Percentiles rank a stretch among this genome's conserved stretches.
phyloP scores from a whole-genome alignment of 495 filamentous ascomycete species.

The Lasiosphaeria miniovina region DNA sequence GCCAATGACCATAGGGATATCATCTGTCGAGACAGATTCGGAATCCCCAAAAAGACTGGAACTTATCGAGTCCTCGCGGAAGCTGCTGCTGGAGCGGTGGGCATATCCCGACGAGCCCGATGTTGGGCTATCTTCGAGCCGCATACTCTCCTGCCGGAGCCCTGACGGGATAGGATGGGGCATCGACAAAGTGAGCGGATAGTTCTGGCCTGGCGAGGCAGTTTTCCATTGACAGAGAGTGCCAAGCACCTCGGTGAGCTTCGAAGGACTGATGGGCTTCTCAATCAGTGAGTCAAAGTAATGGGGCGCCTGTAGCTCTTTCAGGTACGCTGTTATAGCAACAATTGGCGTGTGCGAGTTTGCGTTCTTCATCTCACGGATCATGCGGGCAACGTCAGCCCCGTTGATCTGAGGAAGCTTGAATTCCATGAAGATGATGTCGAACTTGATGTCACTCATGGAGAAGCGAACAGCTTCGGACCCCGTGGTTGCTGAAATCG shows the following conservation, averaged over 20 bases:
- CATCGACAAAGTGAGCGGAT: slow-evolving; percentile 34
- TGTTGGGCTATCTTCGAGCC: slow-evolving; percentile 77
- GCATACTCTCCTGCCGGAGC: slow-evolving; percentile 57
- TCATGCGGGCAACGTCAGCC: slow-evolving; percentile 93
- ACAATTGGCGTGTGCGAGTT: slow-evolving; percentile 96
- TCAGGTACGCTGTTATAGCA: slow-evolving; percentile 94
- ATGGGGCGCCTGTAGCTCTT: slow-evolving; percentile 89
- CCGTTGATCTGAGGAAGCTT: slow-evolving; percentile 92
- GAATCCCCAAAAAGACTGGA: slow-evolving; percentile 84
- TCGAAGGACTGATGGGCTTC: slow-evolving; percentile 88
- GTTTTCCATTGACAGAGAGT: slow-evolving; percentile 92
- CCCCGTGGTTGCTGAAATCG: slow-evolving; percentile 86
- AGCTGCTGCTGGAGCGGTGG: slow-evolving; percentile 65
- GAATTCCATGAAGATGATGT: slow-evolving; percentile 98
- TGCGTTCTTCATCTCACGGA: slow-evolving; percentile 88
- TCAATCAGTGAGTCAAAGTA: slow-evolving; percentile 93
- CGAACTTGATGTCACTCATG: slow-evolving; percentile 89
- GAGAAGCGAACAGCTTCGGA: slow-evolving; percentile 88
- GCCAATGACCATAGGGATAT: slow-evolving; percentile 71
- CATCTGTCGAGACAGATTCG: slow-evolving; percentile 74
- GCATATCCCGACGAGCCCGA: slow-evolving; percentile 77
- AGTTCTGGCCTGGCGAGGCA: slow-evolving; percentile 52
- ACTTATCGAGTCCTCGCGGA: slow-evolving; percentile 78
- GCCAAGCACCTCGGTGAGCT: slow-evolving; percentile 79
- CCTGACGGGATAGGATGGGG: slow-evolving; percentile 59